Evolutionary conservation across 2,329 filamentous ascomycete species (phyloP).

Genomic region (Cordyceps javanica): DNA sequence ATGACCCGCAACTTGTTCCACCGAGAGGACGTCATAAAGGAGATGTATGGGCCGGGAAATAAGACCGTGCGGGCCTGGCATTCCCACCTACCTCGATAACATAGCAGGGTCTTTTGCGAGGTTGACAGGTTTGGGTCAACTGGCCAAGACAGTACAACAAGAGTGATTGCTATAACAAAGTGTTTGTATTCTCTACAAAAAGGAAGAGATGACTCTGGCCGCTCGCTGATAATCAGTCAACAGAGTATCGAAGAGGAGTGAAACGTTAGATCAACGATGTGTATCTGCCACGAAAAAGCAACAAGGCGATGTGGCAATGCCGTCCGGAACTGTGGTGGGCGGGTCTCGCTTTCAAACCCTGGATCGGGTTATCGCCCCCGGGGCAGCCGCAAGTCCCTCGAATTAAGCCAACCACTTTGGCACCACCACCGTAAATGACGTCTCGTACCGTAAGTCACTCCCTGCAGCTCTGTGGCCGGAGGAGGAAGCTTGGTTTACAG

Average conservation of each 20-base stretch:
- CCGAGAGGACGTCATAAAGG: not conserved
- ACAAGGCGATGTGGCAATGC: no score
- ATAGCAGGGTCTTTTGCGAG: conserved; percentile 13
- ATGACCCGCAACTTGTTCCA: conserved; percentile 1
- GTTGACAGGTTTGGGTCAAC: not conserved
- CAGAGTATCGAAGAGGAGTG: not conserved
- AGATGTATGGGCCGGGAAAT: not conserved
- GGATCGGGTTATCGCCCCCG: not conserved
- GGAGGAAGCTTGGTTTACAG: no score
- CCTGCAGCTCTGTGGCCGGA: no score
- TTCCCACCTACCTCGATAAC: not conserved
- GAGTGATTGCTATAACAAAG: no score
- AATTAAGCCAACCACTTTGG: no score
- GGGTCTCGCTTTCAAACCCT: not conserved
- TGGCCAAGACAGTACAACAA: not conserved
- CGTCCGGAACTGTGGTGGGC: not conserved
- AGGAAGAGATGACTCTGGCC: no score
- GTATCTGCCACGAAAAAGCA: no score
- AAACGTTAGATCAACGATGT: not conserved
- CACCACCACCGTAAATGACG: not conserved
- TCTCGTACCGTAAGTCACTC: no score
- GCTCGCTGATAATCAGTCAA: no score
- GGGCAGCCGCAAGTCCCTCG: not conserved
- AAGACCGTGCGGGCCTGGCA: not conserved
- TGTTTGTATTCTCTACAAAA: no score